phyloP scores from a whole-genome alignment of 2,329 filamentous ascomycete species.

The Aureobasidium sp. region DNA sequence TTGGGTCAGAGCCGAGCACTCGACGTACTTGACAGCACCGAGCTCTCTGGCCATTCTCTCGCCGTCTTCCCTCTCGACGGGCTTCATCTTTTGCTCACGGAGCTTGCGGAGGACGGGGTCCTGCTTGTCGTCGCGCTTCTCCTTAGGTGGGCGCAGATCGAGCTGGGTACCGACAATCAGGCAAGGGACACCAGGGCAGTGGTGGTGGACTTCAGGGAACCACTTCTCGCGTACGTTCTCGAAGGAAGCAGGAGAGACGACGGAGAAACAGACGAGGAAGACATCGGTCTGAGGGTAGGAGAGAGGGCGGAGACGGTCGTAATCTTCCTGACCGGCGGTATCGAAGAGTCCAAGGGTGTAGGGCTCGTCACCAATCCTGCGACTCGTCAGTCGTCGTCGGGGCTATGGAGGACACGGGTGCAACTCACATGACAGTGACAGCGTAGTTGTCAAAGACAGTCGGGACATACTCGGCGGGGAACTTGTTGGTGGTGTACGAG shows the following conservation, averaged over 20 bases:
- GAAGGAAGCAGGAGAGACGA: conserved; percentile 94
- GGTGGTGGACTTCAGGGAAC: conserved; percentile 98
- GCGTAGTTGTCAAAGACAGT: conserved; percentile 99
- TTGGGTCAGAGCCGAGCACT: conserved; percentile 96
- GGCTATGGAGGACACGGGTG: no score
- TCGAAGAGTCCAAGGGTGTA: conserved; percentile 97
- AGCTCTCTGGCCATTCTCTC: conserved; percentile 95
- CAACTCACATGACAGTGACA: conserved; percentile 94
- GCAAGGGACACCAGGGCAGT: conserved; percentile 95
- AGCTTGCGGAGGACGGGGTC: conserved; percentile 79
- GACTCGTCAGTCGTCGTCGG: neutral
- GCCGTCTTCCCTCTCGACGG: conserved; percentile 85
- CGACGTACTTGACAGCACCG: conserved; percentile 97
- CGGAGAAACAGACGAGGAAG: conserved; percentile 97
- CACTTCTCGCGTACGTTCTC: conserved; percentile 99
- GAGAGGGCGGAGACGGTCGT: conserved; percentile 86
- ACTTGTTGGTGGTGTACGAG: conserved; percentile 99
- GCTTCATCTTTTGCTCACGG: conserved; percentile 90
- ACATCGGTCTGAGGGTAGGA: conserved; percentile 98
- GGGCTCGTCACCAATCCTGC: conserved; percentile 95
- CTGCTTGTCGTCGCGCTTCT: conserved; percentile 16
- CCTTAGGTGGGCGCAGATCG: conserved; percentile 54
- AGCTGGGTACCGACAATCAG: conserved; percentile 97
- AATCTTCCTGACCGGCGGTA: conserved; percentile 98
- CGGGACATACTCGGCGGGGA: conserved; percentile 98